Percentiles rank a stretch among this genome's conserved stretches.
Evolutionary conservation across 306 rosid genomes (phyloP).

Genomic region (Oemleria cerasiformis): DNA sequence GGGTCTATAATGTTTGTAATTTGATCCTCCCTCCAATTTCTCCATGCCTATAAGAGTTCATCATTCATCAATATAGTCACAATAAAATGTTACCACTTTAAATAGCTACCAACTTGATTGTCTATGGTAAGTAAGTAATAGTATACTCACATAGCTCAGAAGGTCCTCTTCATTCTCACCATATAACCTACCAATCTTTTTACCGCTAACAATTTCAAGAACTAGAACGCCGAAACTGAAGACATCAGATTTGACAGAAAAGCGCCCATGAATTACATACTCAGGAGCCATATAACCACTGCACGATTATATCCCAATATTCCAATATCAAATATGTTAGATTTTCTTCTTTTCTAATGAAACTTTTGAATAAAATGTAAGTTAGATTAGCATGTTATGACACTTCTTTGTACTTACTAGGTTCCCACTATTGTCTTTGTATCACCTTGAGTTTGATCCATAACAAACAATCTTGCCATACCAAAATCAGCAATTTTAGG

Average conservation of each 20-base stretch:
- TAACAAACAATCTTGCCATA: neutral
- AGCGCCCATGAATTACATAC: neutral
- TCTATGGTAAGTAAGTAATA: too few relatives aligned
- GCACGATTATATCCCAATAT: neutral
- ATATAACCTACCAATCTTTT: neutral
- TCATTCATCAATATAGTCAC: neutral
- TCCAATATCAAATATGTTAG: neutral
- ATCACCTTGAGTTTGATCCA: conserved; percentile 14
- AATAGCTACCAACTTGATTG: too few relatives aligned
- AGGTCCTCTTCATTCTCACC: neutral
- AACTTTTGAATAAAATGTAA: neutral
- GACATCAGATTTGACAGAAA: conserved; percentile 27
- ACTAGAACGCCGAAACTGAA: conserved; percentile 26
- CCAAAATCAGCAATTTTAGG: conserved; percentile 20
- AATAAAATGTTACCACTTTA: neutral
- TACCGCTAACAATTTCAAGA: conserved; percentile 1
- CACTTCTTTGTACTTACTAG: neutral
- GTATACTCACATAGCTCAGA: conserved; percentile 15
- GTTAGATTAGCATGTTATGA: neutral
- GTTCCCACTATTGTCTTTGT: conserved; percentile 11
- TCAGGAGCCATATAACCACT: conserved; percentile 37
- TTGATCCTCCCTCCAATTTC: conserved; percentile 13
- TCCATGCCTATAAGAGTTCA: conserved; percentile 20
- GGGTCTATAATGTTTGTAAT: neutral
- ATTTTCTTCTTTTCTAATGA: neutral